Evolutionary conservation across 257 asterid genomes (phyloP), one percentile per base, ranked within the genome.

Genomic region (Plantago elongata): DNA sequence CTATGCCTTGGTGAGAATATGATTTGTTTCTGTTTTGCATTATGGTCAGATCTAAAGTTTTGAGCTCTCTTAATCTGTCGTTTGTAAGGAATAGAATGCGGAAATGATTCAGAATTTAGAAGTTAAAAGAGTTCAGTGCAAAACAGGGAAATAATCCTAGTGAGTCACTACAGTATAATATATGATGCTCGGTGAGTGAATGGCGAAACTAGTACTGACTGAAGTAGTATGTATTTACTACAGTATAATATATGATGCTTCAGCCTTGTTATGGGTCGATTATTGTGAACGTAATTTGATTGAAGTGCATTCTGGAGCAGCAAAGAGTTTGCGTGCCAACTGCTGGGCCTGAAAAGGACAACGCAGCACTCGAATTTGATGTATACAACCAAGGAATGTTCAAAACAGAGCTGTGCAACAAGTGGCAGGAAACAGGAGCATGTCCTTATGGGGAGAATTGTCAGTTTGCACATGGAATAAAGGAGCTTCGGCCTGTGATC

Each of bases 391-490:
- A 88, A 65, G 96, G 94, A 27, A 88, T 79, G 86, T 22, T 72
- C 48, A 88, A 88, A 65, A 88, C 94, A 1, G 96, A 88, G 86
- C 79, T 88, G 22, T 88, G 96, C 79, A 85, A 88, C 87, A 88
- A 85, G 68, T 88, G 92, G 96, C 86, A 88, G 76, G 89, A 85
- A 74, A 81, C 89, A 2, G 89, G 94, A 4, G 72, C 72, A 15
- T 88, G 96, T 38, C 94, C 96, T 0, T 85, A 85, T 18, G 84
- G 79, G 3, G 86, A 85, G 45, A 78, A 79, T 65, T 88, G 96
- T 72, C 94, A 79, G 68, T 88, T 85, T 45, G 94, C 96, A 5
- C 96, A 88, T 64, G 96, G 92, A 18, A 81, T 88, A 57, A 75
- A 79, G 44, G 96, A 88, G 61, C 81, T 85, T 34, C 81, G 94